Percentiles rank a stretch among this genome's conserved stretches.
Conservation (phyloP, 495 filamentous ascomycete genomes). For the Daldinia concentrica region DNA sequence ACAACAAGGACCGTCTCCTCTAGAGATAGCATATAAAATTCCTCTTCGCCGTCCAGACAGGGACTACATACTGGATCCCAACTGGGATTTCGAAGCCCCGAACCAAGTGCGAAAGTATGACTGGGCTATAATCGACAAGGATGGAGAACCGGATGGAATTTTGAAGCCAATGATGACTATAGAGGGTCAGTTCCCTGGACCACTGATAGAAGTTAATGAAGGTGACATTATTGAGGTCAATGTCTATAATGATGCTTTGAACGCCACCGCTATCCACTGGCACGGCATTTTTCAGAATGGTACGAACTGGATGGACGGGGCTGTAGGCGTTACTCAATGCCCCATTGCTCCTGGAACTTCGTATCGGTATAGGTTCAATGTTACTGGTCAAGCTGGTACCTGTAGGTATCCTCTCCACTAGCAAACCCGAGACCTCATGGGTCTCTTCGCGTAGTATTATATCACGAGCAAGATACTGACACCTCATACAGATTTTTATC, state of each 20-base stretch:
- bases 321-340: constrained; percentile 71
- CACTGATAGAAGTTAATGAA: constrained; percentile 60
- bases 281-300: constrained; percentile 72
- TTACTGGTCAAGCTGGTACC: constrained; percentile 56
- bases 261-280: constrained; percentile 67
- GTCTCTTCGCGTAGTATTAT: background rate
- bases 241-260: constrained; percentile 55
- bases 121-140: constrained; percentile 60
- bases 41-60: constrained; percentile 43
- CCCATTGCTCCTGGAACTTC: constrained; percentile 66
- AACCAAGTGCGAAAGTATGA: constrained; percentile 57
- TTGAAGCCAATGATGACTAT: constrained; percentile 59
- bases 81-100: constrained; percentile 56
- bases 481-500: constrained; percentile 50
- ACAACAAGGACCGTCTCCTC: constrained; percentile 9
- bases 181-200: constrained; percentile 63
- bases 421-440: constrained; percentile 17
- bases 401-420: constrained; percentile 48
- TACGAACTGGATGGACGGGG: constrained; percentile 71
- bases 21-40: constrained; percentile 9
- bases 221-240: constrained; percentile 58
- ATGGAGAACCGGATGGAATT: constrained; percentile 64
- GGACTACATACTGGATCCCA: constrained; percentile 57
- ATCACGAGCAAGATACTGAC: constrained; percentile 41
- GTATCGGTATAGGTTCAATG: constrained; percentile 58